Base-by-base conservation (phyloP, 805 yeast genomes). In the Nadsonia fulvescens region DNA sequence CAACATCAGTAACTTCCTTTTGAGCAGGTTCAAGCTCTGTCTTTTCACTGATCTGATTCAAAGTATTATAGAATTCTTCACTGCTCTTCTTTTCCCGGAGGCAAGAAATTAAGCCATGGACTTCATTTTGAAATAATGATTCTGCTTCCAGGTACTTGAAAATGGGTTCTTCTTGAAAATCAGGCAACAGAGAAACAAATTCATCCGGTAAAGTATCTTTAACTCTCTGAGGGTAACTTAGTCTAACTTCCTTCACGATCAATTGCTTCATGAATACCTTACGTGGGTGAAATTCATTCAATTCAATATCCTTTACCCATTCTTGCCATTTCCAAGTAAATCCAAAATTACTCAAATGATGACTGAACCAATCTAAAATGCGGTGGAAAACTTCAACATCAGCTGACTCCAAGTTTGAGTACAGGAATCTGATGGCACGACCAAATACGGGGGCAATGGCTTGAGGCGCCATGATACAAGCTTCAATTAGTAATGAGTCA, bases 251-350 rank as follows among this genome's bases (percentile, higher is more conserved):
- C 42, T 82, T 83, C 20, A 70, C 65, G 32, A 89, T 71, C 35
- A 83, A 58, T 49, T 82, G 82, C 37, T 62, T 67, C 32, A 86
- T 68, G 37, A 86, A 74, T 23, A 63, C 65, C 34, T 66, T 60
- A 37, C 67, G 69, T 8, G 95, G 93, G 43, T 78, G 83, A 40
- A 65, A 69, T 9, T 43, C 40, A 15, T 59, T 53, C 17, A 54
- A 46, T 5, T 54, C 49, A 10, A 25, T 24, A 24, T 56, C 60
- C 7, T 39, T 47, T 14, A 62, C 66, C 98, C 98, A 89, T 48
- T 83, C 96, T 35, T 66, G 69, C 98, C 98, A 89, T 44, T 82
- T 81, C 99, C 99, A 89, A 18, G 83, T 78, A 52, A 79, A 89
- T 31, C 76, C 82, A 49, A 86, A 89, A 46, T 86, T 89, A 41